A percentile compares a stretch with the other conserved stretches of the same genome.
These are phyloP conservation scores for Garcia nutans DNA, from an alignment of 345 rosid genomes.

Conservation along the genomic window DNA sequence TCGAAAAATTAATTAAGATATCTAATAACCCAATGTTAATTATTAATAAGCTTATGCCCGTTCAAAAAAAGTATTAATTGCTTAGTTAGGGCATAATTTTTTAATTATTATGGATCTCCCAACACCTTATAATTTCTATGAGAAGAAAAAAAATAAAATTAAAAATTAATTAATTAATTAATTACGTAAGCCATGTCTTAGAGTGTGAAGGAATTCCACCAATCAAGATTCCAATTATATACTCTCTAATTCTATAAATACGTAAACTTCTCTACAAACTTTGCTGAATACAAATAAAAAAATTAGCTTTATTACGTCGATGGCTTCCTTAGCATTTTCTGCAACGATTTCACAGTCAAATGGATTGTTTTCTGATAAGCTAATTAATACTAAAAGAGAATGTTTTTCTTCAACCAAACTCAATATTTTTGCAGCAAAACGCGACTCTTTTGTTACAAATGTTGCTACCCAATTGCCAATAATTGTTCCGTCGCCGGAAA, in stretches of 20 bases:
- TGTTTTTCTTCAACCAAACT: constrained; percentile 6
- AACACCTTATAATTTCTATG: not conserved
- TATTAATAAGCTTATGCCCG: no score
- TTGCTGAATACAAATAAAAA: not conserved
- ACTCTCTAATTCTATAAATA: not conserved
- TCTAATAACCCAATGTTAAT: no score
- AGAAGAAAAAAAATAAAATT: not conserved
- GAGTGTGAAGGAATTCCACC: constrained; percentile 44
- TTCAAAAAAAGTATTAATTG: no score
- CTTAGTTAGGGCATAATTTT: no score
- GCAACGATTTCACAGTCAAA: constrained; percentile 23
- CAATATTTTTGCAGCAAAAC: constrained; percentile 17
- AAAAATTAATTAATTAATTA: not conserved
- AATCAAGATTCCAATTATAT: constrained; percentile 37
- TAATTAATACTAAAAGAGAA: constrained; percentile 2
- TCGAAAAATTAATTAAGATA: no score
- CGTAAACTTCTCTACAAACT: not conserved
- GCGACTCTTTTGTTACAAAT: constrained; percentile 23
- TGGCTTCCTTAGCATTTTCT: constrained; percentile 48
- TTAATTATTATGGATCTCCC: not conserved
- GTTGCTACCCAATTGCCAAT: constrained; percentile 34
- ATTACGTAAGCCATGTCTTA: constrained; percentile 34
- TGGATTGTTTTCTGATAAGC: constrained; percentile 23
- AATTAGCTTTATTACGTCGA: constrained; percentile 2
- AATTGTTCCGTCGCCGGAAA: constrained; percentile 33